These are phyloP conservation scores for Warburgia ugandensis DNA, from an alignment of 164 flowering plant species.

Conservation along the genomic window DNA sequence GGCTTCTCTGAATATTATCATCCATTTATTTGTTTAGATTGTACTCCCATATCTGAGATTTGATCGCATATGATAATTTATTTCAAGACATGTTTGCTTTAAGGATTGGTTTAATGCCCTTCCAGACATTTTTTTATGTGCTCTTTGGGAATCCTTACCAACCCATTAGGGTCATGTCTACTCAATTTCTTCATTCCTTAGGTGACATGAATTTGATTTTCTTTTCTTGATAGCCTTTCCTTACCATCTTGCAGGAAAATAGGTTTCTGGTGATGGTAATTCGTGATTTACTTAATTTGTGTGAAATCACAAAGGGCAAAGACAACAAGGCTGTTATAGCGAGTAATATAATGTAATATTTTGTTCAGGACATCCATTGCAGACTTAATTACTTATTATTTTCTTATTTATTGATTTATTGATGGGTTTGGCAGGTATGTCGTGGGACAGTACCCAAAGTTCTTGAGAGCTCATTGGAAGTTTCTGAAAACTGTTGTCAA, in stretches of 20 bases:
- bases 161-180: too few species aligned
- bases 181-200: neutral
- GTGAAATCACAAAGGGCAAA: slow-evolving; percentile 95
- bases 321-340: slow-evolving; percentile 99
- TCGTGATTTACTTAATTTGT: slow-evolving; percentile 86
- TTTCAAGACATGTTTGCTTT: too few species aligned
- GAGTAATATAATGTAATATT: slow-evolving; percentile 89
- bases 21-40: too few species aligned
- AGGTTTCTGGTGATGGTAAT: slow-evolving; percentile 97
- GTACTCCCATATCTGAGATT: too few species aligned
- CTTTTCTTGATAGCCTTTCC: slow-evolving; percentile 3
- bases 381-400: too few species aligned
- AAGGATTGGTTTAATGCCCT: too few species aligned
- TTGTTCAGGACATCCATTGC: too few species aligned
- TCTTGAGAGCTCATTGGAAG: slow-evolving; percentile 98
- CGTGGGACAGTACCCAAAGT: slow-evolving; percentile 97
- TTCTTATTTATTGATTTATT: slow-evolving; percentile 1
- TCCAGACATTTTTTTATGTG: too few species aligned
- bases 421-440: slow-evolving; percentile 68
- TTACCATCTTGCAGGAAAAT: slow-evolving; percentile 68
- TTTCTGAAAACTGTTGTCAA: slow-evolving; percentile 98
- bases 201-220: neutral
- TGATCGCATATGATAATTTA: too few species aligned
- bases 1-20: too few species aligned
- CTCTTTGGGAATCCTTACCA: too few species aligned